A percentile compares a stretch with the other conserved stretches of the same genome.
Evolutionary conservation across 1,139 yeast species (phyloP).

Genomic region (Taphrina flavorubra): DNA sequence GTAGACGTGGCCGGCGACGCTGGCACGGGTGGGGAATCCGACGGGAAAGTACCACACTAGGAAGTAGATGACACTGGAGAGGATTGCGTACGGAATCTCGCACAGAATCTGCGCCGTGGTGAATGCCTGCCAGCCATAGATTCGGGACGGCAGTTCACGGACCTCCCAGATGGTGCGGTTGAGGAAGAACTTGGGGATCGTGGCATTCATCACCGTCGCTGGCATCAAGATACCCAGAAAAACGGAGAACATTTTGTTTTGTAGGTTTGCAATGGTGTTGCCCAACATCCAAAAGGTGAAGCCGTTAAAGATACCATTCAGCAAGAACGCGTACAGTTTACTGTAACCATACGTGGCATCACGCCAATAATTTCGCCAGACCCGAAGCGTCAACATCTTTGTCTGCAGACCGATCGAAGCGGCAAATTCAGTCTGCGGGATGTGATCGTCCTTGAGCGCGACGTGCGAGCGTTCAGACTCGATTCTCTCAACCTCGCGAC

Average conservation of each 20-base stretch:
- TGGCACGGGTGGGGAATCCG: constrained; percentile 57
- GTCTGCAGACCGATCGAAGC: constrained; percentile 60
- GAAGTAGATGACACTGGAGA: constrained; percentile 61
- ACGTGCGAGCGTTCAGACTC: constrained; percentile 46
- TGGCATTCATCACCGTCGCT: constrained; percentile 63
- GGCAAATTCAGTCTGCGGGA: constrained; percentile 50
- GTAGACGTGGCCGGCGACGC: constrained; percentile 63
- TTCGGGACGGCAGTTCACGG: constrained; percentile 67
- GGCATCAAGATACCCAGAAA: constrained; percentile 63
- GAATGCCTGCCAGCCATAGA: constrained; percentile 68
- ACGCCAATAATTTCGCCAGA: constrained; percentile 73
- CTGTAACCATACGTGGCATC: constrained; percentile 73
- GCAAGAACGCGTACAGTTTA: constrained; percentile 60
- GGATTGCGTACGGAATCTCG: constrained; percentile 64
- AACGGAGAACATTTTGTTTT: constrained; percentile 59
- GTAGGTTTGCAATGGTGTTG: constrained; percentile 59
- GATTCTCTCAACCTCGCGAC: constrained; percentile 47
- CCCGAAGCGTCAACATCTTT: constrained; percentile 59
- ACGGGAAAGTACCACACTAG: constrained; percentile 65
- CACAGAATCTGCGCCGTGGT: constrained; percentile 59
- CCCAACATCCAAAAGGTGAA: constrained; percentile 61
- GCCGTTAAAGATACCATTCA: constrained; percentile 61
- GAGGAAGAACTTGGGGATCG: constrained; percentile 57
- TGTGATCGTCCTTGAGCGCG: constrained; percentile 36
- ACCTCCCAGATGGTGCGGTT: constrained; percentile 63